Base-by-base conservation (phyloP, 2,329 filamentous ascomycete genomes). In the Sporothrix dimorphospora region DNA sequence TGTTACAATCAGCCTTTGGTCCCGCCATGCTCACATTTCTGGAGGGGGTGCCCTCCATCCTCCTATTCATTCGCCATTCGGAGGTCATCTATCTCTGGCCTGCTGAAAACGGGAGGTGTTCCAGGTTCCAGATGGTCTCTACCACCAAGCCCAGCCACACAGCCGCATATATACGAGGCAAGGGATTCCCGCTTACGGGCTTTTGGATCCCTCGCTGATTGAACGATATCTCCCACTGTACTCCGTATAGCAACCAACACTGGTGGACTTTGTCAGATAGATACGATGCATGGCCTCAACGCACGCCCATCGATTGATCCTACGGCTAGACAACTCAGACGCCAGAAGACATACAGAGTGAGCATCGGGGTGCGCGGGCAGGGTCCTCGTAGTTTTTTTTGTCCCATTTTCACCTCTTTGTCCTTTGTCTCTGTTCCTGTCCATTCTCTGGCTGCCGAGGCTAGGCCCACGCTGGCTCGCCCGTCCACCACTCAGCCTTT, bases 51-150 rank as follows among this genome's bases (percentile, higher is more conserved):
- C 27, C 42, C 30, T 24, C 65, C 30, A 38, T 38, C 19, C 21
- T 51, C n/a, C 16, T 45, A 24, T 38, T 45, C 59, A 45, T 27
- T 45, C 27, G 19, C 59, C n/a, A 0, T n/a, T 21, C 16, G 38
- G 4, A 19, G 4, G 21, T 24, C n/a, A 4, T 53, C 6, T 68
- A 53, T 53, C 47, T 68, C 16, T 68, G 19, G 30, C 68, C 19
- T 49, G 21, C 68, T 70, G 55, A 70, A 70, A 61, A 49, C 38
- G 53, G 53, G 40, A 70, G 16, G 40, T 51, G 53, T 49, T 70
- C 53, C 38, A 61, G 38, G 47, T 61, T 14, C n/a, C 34, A 40
- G 16, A 4, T 16, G 16, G 12, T 55, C 24, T 24, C 24, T 14
- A 6, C 30, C 16, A 30, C 12, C 30, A 4, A 6, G 30, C 16